A percentile compares a stretch with the other conserved stretches of the same genome.
Conservation (phyloP, 192 early-diverging fungal genomes). For the Rhizoclosmatium globosum region DNA sequence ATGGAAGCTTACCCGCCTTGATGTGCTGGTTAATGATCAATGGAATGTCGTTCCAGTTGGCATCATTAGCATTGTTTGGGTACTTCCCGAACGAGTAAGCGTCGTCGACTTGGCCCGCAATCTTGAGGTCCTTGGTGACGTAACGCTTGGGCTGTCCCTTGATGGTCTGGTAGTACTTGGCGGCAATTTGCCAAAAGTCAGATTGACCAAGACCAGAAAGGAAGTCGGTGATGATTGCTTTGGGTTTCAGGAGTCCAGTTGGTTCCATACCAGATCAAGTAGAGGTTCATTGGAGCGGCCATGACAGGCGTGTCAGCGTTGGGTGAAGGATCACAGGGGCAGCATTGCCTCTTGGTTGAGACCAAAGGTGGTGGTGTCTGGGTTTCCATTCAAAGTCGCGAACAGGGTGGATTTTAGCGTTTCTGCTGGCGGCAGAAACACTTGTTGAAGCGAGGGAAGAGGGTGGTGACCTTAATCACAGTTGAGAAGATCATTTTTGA, state of each 20-base stretch:
- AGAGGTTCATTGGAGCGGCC: slow-evolving; percentile 1
- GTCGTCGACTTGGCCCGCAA: slow-evolving; percentile 1
- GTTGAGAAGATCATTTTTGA: too few relatives aligned
- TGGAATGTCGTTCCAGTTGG: background rate
- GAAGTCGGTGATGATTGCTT: slow-evolving; percentile 18
- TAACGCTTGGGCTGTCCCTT: background rate
- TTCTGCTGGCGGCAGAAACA: too few relatives aligned
- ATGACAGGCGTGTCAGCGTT: background rate
- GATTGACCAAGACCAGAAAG: background rate
- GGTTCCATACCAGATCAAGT: slow-evolving; percentile 12
- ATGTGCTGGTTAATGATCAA: background rate
- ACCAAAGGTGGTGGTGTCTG: background rate
- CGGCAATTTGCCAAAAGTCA: slow-evolving; percentile 14
- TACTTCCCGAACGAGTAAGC: background rate
- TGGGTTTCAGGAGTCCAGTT: background rate
- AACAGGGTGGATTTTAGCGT: too few relatives aligned
- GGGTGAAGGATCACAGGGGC: background rate
- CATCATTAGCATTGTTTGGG: background rate
- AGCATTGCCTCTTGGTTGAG: background rate
- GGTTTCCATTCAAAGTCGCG: too few relatives aligned
- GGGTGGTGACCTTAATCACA: too few relatives aligned
- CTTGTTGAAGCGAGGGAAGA: too few relatives aligned
- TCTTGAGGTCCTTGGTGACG: background rate
- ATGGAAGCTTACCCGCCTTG: background rate
- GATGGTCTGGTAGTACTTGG: slow-evolving; percentile 15